phyloP scores from a whole-genome alignment of 805 yeast species.

The Grigorovia jiainica region DNA sequence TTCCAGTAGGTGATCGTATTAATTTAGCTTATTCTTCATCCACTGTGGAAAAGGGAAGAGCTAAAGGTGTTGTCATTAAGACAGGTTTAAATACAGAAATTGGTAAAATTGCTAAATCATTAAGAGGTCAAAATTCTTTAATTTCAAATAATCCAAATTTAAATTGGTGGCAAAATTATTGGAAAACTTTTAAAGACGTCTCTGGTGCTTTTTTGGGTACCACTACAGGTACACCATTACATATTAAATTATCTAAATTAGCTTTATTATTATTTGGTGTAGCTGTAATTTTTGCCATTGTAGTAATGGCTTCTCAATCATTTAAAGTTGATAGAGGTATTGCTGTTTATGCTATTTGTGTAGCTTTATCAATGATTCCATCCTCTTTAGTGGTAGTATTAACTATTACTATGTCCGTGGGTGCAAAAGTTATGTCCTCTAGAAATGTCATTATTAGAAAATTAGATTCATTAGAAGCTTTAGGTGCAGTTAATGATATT shows the following conservation, averaged over 20 bases:
- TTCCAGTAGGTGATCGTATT: conserved; percentile 57
- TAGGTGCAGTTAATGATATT: conserved; percentile 88
- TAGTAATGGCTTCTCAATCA: conserved; percentile 78
- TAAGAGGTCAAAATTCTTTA: conserved; percentile 28
- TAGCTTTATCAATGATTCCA: conserved; percentile 97
- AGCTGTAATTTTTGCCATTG: conserved; percentile 79
- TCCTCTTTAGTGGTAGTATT: conserved; percentile 97
- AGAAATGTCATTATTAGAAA: conserved; percentile 89
- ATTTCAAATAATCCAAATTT: conserved; percentile 32
- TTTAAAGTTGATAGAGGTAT: conserved; percentile 69
- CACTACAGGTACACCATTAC: conserved; percentile 74
- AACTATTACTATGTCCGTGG: conserved; percentile 92
- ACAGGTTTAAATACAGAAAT: conserved; percentile 86
- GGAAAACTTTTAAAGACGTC: conserved; percentile 40
- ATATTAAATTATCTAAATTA: conserved; percentile 62
- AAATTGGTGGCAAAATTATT: conserved; percentile 31
- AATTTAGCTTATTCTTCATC: conserved; percentile 94
- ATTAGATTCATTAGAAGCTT: conserved; percentile 86
- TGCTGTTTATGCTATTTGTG: conserved; percentile 83
- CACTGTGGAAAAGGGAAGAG: conserved; percentile 89
- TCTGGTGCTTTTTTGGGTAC: conserved; percentile 67
- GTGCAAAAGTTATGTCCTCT: conserved; percentile 92
- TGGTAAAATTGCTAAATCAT: conserved; percentile 88
- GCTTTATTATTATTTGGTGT: conserved; percentile 63
- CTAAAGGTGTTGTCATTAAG: conserved; percentile 85